Evolutionary conservation across 306 rosid species (phyloP), one percentile per base, ranked within the genome.

Genomic region (Prunus mongolica): DNA sequence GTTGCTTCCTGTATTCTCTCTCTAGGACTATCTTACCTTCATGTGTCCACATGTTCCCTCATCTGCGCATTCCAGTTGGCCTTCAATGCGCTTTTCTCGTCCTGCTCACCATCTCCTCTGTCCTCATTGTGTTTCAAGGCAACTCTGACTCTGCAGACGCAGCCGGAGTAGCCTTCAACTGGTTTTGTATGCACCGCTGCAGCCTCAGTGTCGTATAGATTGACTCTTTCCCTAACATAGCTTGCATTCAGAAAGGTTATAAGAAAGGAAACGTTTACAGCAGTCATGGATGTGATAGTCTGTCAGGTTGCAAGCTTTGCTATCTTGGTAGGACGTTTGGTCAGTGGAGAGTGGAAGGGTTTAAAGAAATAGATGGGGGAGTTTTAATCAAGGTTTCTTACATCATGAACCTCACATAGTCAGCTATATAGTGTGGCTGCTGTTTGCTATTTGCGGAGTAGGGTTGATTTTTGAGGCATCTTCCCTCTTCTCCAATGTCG

Each of bases 21-120:
- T 5, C 8, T 61, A 5, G 78, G 70, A 57, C 20, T 62, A 46
- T 47, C 15, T 6, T 38, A 38, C 44, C 44, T 6, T 7, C 44
- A 0, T 38, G 44, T 38, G 44, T 38, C 44, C 44, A 38, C 44
- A 38, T 7, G 1, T 38, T 38, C 38, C 38, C 38, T 1, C 38
- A 5, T 5, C 1, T 34, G 38, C 1, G 8, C 38, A 34, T 45
- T 32, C 16, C 78, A 62, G 6, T 58, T 62, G 10, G 70, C 46
- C 16, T 74, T 74, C 61, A 74, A 68, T 14, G 58, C 61, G 4
- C 44, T 74, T 9, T 74, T 74, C 45, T 61, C 13, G 12, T 74
- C 28, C 78, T 62, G 2, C 78, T 74, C n/a, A 74, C 47, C 60
- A 22, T 61, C 28, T 74, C 78, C 69, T 74, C 60, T 6, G 44